phyloP scores from a whole-genome alignment of 129 eudicot genomes.

The Logfia minima region DNA sequence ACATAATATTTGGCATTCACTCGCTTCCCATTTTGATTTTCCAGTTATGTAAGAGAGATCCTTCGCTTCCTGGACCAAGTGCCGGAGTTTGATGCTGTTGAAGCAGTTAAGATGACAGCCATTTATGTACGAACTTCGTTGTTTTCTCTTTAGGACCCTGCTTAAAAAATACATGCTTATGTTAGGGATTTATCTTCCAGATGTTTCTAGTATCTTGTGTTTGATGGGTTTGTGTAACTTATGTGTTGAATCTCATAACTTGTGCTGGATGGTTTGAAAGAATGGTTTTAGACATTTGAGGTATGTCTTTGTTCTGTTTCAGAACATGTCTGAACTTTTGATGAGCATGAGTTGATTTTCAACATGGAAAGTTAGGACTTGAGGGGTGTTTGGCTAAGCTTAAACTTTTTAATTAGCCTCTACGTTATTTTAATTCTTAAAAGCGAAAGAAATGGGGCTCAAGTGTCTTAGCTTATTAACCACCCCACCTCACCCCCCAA shows the following conservation, averaged over 20 bases:
- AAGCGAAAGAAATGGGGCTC: too few species aligned
- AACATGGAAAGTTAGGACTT: background rate
- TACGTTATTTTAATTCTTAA: too few species aligned
- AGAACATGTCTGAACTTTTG: background rate
- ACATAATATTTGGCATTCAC: background rate
- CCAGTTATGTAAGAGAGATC: conserved; percentile 19
- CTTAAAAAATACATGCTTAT: background rate
- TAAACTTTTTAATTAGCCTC: background rate
- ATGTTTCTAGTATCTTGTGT: background rate
- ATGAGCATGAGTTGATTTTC: background rate
- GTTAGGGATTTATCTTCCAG: background rate
- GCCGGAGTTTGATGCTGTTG: conserved; percentile 3
- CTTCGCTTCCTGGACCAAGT: conserved; percentile 1
- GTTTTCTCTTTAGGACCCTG: too few species aligned
- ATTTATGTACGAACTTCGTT: background rate
- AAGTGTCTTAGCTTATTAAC: too few species aligned
- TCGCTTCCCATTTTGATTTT: background rate
- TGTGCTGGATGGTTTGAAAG: background rate
- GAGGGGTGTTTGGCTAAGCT: background rate
- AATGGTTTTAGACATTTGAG: background rate
- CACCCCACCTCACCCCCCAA: too few species aligned
- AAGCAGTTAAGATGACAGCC: background rate
- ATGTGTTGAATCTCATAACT: background rate
- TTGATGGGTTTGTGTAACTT: background rate
- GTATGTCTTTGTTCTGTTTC: background rate